A percentile compares a stretch with the other conserved stretches of the same genome.
phyloP scores from a whole-genome alignment of 2,329 filamentous ascomycete species.

The Ploettnerulaceae sp. region DNA sequence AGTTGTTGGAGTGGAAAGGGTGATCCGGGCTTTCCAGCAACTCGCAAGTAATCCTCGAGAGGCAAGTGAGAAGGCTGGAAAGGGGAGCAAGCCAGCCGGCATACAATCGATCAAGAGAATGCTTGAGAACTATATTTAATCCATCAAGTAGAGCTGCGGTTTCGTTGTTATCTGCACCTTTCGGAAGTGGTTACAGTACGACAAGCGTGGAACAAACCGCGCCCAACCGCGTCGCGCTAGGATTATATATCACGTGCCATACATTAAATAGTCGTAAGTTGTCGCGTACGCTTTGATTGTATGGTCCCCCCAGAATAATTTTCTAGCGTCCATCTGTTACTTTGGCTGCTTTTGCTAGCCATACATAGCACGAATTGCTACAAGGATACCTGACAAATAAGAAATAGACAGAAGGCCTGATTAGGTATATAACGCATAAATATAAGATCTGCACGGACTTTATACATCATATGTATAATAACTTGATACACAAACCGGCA shows the following conservation, averaged over 20 bases:
- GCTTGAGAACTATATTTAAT: conserved; percentile 17
- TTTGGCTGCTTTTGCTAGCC: too few relatives aligned
- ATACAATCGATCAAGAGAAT: conserved; percentile 29
- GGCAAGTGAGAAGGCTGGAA: conserved; percentile 28
- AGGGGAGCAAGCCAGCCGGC: conserved; percentile 26
- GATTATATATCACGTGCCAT: neutral
- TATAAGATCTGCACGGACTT: too few relatives aligned
- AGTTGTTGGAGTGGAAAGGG: conserved; percentile 13
- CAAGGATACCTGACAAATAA: neutral
- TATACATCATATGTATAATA: too few relatives aligned
- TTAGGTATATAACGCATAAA: too few relatives aligned
- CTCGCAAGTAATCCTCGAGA: conserved; percentile 26
- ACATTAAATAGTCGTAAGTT: too few relatives aligned
- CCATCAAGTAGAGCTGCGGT: conserved; percentile 9
- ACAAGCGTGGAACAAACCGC: conserved; percentile 7
- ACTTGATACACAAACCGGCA: too few relatives aligned
- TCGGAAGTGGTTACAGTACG: neutral
- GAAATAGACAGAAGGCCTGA: too few relatives aligned
- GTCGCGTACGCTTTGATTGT: too few relatives aligned
- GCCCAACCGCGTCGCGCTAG: conserved; percentile 8
- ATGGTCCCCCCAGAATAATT: too few relatives aligned
- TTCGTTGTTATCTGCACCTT: conserved; percentile 4
- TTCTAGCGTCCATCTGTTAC: too few relatives aligned
- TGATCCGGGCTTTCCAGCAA: conserved; percentile 26
- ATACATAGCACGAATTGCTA: too few relatives aligned